Conservation (phyloP, 495 filamentous ascomycete species). For the Penicillium crystallinum region DNA sequence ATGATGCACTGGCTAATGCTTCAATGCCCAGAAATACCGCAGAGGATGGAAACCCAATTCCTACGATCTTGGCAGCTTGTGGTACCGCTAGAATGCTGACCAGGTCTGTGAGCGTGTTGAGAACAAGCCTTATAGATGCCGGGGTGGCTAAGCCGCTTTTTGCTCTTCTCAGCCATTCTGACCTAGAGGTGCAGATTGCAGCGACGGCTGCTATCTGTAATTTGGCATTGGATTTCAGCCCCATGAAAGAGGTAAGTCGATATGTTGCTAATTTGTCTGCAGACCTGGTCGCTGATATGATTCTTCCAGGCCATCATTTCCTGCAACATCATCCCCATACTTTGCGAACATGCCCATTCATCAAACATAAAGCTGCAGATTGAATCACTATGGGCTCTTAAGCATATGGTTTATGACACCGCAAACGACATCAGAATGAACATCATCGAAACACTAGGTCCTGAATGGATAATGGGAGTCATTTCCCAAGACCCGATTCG, state of each 20-base stretch:
- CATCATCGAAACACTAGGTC: constrained; percentile 68
- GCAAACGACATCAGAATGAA: constrained; percentile 65
- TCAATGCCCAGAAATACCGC: constrained; percentile 35
- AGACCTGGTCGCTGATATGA: constrained; percentile 13
- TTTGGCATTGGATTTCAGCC: constrained; percentile 77
- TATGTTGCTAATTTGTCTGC: background rate
- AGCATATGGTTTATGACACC: constrained; percentile 71
- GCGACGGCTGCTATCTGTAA: constrained; percentile 81
- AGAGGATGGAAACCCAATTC: constrained; percentile 44
- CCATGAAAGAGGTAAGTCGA: constrained; percentile 73
- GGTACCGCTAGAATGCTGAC: constrained; percentile 70
- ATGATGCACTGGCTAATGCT: constrained; percentile 23
- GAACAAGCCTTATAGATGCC: constrained; percentile 83
- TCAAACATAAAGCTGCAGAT: constrained; percentile 64
- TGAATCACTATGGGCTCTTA: constrained; percentile 87
- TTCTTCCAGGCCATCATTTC: constrained; percentile 59
- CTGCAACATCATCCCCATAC: constrained; percentile 65
- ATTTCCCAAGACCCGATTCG: constrained; percentile 50
- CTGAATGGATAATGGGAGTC: constrained; percentile 73
- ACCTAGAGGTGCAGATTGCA: constrained; percentile 78
- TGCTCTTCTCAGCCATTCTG: constrained; percentile 64
- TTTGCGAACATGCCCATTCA: constrained; percentile 82
- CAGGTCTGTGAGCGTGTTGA: constrained; percentile 73
- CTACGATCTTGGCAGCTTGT: constrained; percentile 82
- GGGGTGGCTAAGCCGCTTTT: constrained; percentile 77